A percentile compares a stretch with the other conserved stretches of the same genome.
These are phyloP conservation scores for Parathielavia hyrcaniae DNA, from an alignment of 495 filamentous ascomycete species.

Conservation along the genomic window DNA sequence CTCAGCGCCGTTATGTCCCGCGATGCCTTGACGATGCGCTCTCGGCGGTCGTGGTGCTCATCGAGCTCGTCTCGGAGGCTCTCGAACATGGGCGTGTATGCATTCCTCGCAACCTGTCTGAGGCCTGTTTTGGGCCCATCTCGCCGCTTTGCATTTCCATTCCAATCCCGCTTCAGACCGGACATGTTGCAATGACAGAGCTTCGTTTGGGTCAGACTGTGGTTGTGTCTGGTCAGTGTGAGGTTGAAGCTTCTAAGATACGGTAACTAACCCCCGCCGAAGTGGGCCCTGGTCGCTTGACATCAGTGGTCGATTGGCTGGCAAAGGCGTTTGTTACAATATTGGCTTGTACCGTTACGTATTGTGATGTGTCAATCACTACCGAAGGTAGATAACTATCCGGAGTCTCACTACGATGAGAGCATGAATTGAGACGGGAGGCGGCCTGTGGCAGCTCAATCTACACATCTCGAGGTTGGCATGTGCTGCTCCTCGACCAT, in stretches of 20 bases:
- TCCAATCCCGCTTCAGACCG: constrained; percentile 54
- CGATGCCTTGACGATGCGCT: constrained; percentile 79
- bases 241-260: neutral
- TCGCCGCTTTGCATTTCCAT: constrained; percentile 47
- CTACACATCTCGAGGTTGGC: too few species aligned
- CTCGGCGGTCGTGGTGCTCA: constrained; percentile 87
- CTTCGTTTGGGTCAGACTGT: neutral
- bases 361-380: too few species aligned
- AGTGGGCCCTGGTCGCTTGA: too few species aligned
- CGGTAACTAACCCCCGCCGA: too few species aligned
- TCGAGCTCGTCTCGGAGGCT: constrained; percentile 81
- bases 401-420: too few species aligned
- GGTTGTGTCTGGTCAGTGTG: constrained; percentile 3
- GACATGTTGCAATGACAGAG: constrained; percentile 29
- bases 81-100: constrained; percentile 74
- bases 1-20: constrained; percentile 87
- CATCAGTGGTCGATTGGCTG: constrained; percentile 7
- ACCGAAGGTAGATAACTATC: too few species aligned
- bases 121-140: constrained; percentile 30
- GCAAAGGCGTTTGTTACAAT: neutral
- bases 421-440: too few species aligned
- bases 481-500: too few species aligned
- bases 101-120: constrained; percentile 35
- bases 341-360: too few species aligned
- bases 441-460: too few species aligned